Evolutionary conservation across 345 rosid species (phyloP).

Genomic region (Cochlearia excelsa): DNA sequence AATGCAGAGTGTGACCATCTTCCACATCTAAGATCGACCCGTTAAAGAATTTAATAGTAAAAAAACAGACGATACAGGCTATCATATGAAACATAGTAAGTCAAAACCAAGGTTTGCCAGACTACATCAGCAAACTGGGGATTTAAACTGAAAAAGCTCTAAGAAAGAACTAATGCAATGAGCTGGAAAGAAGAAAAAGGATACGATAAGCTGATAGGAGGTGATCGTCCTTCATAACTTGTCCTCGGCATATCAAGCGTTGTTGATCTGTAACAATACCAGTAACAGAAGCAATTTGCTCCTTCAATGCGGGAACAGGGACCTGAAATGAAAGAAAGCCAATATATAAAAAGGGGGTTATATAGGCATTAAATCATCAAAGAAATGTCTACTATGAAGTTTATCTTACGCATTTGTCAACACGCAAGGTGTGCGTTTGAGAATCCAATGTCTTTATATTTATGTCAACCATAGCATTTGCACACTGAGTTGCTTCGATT

Average conservation of each 20-base stretch:
- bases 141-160: background rate
- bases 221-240: slow-evolving; percentile 59
- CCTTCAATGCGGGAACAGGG: slow-evolving; percentile 65
- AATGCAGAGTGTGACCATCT: slow-evolving; percentile 60
- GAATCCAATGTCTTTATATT: slow-evolving; percentile 59
- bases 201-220: slow-evolving; percentile 62
- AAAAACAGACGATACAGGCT: background rate
- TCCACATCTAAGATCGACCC: slow-evolving; percentile 48
- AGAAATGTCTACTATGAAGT: background rate
- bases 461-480: slow-evolving; percentile 52
- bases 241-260: slow-evolving; percentile 58
- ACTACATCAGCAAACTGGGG: slow-evolving; percentile 13
- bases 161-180: slow-evolving; percentile 2
- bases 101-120: slow-evolving; percentile 2
- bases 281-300: slow-evolving; percentile 55
- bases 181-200: slow-evolving; percentile 34
- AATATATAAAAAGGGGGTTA: background rate
- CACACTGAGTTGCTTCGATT: slow-evolving; percentile 32
- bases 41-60: slow-evolving; percentile 22
- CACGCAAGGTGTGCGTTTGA: slow-evolving; percentile 50
- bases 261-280: slow-evolving; percentile 61
- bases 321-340: slow-evolving; percentile 33
- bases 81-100: background rate
- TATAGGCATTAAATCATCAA: background rate
- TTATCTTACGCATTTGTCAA: slow-evolving; percentile 49